Evolutionary conservation across 2,329 filamentous ascomycete species (phyloP), one percentile per base, ranked within the genome.

Genomic region (Calonectria ilicicola): DNA sequence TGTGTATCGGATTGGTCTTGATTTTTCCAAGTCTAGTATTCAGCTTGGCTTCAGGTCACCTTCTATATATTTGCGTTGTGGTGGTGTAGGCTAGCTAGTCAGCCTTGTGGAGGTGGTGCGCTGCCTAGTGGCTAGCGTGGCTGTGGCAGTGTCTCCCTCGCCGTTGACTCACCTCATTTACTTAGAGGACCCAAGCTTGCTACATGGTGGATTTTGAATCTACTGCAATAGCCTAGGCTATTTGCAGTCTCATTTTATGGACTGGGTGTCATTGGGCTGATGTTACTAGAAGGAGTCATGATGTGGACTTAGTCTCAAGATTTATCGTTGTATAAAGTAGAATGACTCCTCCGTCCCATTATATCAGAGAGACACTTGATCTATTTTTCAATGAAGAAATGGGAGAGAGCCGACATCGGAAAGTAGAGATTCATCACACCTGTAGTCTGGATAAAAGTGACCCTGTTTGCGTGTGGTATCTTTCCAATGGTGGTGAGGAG

Each of bases 131-230:
- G 47, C 64, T 67, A 74, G 70, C 5, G 66, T 17, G 42, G 49
- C 17, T 42, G 67, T 47, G 70, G 75, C 70, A 74, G 75, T 75
- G 75, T 65, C 63, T 56, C 26, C 3, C 12, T 72, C 46, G 71
- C 75, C 74, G 74, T 79, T 79, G 75, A 79, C 72, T 79, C 77
- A 78, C 49, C 62, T 51, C 15, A n/a, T 47, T 47, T 42, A 12
- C 8, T 47, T 23, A 47, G 44, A 23, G n/a, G n/a, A 14, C 21
- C 10, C 1, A 47, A 21, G 44, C 42, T 46, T 46, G 19, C 10
- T 46, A 46, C 17, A 42, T 21, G n/a, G 42, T 10, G 42, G n/a
- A 8, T 21, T 10, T 47, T 23, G 10, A 4, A n/a, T 5, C 44
- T 17, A 47, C 19, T 2, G 12, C 12, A 47, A 23, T 23, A 23